Conservation (phyloP, 2,329 filamentous ascomycete species). For the Aspergillus sojae region DNA sequence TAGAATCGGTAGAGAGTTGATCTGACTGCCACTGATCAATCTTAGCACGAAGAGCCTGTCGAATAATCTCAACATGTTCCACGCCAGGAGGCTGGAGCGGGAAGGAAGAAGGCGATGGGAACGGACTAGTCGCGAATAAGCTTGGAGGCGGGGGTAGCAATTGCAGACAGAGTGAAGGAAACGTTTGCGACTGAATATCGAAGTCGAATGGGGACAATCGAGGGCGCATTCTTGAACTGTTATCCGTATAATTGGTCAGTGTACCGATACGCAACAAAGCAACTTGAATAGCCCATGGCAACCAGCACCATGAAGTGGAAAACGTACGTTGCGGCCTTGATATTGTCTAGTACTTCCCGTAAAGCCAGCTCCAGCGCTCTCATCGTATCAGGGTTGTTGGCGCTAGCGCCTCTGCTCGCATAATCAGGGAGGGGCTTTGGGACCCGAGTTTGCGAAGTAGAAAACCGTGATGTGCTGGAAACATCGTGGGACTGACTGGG, state of each 20-base stretch:
- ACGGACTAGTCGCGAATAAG: slow-evolving; percentile 77
- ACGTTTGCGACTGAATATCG: slow-evolving; percentile 81
- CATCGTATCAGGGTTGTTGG: slow-evolving; percentile 76
- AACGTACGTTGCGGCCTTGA: slow-evolving; percentile 78
- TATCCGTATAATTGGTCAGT: slow-evolving; percentile 11
- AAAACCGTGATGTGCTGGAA: slow-evolving; percentile 34
- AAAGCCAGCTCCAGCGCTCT: slow-evolving; percentile 82
- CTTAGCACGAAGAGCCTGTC: slow-evolving; percentile 66
- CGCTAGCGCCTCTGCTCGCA: slow-evolving; percentile 65
- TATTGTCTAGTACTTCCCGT: slow-evolving; percentile 77
- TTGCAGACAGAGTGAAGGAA: slow-evolving; percentile 80
- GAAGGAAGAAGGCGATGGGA: slow-evolving; percentile 78
- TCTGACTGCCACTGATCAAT: slow-evolving; percentile 67
- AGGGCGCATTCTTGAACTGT: slow-evolving; percentile 48
- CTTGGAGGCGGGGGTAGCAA: slow-evolving; percentile 80
- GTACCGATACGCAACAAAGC: slow-evolving; percentile 13
- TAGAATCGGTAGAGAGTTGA: slow-evolving; percentile 34
- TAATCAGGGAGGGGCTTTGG: slow-evolving; percentile 49
- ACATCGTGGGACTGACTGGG: slow-evolving; percentile 48
- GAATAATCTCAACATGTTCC: slow-evolving; percentile 73
- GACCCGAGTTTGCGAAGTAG: slow-evolving; percentile 36
- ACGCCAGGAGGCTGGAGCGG: slow-evolving; percentile 74
- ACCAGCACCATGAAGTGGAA: neutral
- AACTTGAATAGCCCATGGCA: slow-evolving; percentile 4
- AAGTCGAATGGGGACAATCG: slow-evolving; percentile 67